Evolutionary conservation across 2,329 filamentous ascomycete species (phyloP).

Genomic region (Diaporthe vaccinii): DNA sequence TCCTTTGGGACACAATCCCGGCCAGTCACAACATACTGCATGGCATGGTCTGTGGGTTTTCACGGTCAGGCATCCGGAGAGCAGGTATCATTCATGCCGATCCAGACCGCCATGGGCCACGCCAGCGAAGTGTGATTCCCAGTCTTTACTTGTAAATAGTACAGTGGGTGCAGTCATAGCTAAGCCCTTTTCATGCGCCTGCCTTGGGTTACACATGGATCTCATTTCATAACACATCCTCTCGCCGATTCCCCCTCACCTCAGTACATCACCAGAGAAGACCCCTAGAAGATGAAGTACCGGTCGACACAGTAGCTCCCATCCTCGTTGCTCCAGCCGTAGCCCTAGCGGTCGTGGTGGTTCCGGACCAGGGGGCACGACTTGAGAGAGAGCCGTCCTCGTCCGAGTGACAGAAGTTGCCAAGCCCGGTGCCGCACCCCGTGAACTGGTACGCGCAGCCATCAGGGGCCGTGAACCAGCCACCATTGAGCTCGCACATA

Average conservation of each 20-base stretch:
- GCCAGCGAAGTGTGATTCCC: not conserved
- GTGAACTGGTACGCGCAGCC: slow-evolving; percentile 4
- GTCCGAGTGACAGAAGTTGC: slow-evolving; percentile 21
- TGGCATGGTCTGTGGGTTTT: no score
- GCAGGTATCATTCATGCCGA: not conserved
- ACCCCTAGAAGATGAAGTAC: slow-evolving; percentile 8
- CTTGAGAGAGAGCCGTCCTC: not conserved
- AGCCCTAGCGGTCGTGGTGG: not conserved
- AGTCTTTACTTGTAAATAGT: not conserved
- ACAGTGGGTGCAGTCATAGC: not conserved
- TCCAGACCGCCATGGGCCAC: not conserved
- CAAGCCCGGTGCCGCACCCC: slow-evolving; percentile 1
- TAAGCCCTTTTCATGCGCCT: not conserved
- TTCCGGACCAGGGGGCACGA: slow-evolving; percentile 1
- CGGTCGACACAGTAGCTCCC: slow-evolving; percentile 14
- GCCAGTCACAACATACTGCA: not conserved
- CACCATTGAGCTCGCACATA: not conserved
- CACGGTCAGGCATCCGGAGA: not conserved
- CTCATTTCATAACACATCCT: not conserved
- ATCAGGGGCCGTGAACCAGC: not conserved
- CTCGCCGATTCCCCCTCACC: not conserved
- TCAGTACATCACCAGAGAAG: not conserved
- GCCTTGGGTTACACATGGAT: not conserved
- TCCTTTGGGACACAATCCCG: no score
- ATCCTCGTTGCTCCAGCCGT: slow-evolving; percentile 1